Percentiles rank a stretch among this genome's conserved stretches.
phyloP scores from a whole-genome alignment of 305 asterid species.

The Coffea humblotiana region DNA sequence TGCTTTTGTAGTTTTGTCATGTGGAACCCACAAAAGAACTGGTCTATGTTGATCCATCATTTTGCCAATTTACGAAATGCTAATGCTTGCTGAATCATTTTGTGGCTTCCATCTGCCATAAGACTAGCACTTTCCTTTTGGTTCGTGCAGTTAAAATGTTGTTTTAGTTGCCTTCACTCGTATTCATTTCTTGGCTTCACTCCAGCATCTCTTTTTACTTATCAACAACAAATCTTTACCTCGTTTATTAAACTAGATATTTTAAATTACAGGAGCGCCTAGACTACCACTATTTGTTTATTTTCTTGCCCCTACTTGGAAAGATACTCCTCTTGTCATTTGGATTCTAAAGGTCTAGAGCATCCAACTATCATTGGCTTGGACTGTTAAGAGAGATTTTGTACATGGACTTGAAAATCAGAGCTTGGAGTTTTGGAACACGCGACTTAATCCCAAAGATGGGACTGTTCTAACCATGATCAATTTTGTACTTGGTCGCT shows the following conservation, averaged over 20 bases:
- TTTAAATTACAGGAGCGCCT: not conserved
- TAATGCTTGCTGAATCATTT: not conserved
- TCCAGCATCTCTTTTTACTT: not conserved
- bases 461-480: not conserved
- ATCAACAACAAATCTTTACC: not conserved
- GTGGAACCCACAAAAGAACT: conserved; percentile 18
- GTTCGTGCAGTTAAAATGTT: too few relatives aligned
- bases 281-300: not conserved
- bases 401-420: not conserved
- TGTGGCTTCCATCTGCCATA: too few relatives aligned
- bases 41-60: not conserved
- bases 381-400: not conserved
- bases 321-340: not conserved
- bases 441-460: not conserved
- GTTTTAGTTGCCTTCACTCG: not conserved
- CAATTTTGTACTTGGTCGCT: not conserved
- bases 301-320: not conserved
- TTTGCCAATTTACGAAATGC: not conserved
- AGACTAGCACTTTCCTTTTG: not conserved
- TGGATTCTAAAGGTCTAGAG: not conserved
- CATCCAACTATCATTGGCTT: not conserved
- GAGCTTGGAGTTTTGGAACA: not conserved
- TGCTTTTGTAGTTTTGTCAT: conserved; percentile 11
- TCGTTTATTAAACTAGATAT: not conserved
- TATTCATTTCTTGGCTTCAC: not conserved